Evolutionary conservation across 176 grass and related monocot species (phyloP).

Genomic region (Saccharum spontaneum): DNA sequence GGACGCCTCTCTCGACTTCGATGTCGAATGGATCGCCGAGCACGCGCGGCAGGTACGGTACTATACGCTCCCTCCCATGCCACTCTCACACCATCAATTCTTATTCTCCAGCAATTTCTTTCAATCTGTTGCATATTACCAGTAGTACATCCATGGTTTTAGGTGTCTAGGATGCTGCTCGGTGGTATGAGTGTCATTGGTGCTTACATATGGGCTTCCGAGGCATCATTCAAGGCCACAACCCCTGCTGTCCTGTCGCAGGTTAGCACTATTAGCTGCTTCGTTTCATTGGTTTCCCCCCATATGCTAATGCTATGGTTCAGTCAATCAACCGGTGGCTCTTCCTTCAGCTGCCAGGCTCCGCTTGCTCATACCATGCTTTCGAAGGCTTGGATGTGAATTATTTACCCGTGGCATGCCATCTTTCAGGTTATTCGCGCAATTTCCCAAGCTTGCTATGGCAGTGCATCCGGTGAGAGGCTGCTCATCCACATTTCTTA

Average conservation of each 20-base stretch:
- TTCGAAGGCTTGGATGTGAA: not conserved
- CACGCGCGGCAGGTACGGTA: constrained; percentile 70
- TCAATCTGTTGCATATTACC: not conserved
- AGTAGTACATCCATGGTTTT: not conserved
- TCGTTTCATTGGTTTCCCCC: not conserved
- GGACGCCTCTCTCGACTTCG: constrained; percentile 56
- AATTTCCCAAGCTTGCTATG: constrained; percentile 62
- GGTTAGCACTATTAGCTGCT: constrained; percentile 17
- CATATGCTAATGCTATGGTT: not conserved
- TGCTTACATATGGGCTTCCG: constrained; percentile 82
- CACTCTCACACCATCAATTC: not conserved
- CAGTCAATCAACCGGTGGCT: not conserved
- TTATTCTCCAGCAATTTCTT: not conserved
- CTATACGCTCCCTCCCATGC: not conserved
- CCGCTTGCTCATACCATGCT: not conserved
- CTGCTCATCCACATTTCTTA: constrained; percentile 89
- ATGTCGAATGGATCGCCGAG: constrained; percentile 90
- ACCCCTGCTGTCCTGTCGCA: constrained; percentile 60
- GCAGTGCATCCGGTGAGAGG: constrained; percentile 59
- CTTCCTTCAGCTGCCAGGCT: not conserved
- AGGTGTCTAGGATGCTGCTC: constrained; percentile 90
- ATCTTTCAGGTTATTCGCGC: constrained; percentile 60
- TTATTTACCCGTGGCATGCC: not conserved
- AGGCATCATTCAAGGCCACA: constrained; percentile 81
- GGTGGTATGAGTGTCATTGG: constrained; percentile 83